These are phyloP conservation scores for Cutaneotrichosporon sp. DNA, from an alignment of 1,284 basidiomycete species.

Conservation along the genomic window DNA sequence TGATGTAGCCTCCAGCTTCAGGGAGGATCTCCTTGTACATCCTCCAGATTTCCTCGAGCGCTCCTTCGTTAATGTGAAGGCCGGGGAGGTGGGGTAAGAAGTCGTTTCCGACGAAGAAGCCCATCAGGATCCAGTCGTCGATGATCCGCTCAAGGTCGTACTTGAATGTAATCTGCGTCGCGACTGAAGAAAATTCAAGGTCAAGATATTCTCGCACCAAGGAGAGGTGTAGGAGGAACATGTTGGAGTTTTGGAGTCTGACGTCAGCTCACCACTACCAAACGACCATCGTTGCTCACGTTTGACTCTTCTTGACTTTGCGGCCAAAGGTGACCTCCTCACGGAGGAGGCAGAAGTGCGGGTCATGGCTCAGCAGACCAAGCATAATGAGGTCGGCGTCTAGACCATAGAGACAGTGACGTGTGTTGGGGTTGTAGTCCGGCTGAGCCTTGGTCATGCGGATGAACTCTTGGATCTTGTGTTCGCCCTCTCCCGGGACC, in stretches of 20 bases:
- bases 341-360: constrained; percentile 93
- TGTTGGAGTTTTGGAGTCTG: constrained; percentile 81
- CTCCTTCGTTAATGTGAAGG: constrained; percentile 96
- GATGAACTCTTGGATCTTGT: constrained; percentile 99
- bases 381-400: constrained; percentile 99
- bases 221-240: constrained; percentile 91
- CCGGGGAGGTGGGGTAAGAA: constrained; percentile 95
- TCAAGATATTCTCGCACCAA: constrained; percentile 96
- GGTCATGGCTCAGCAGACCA: constrained; percentile 92
- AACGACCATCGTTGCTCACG: constrained; percentile 51
- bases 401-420: constrained; percentile 96
- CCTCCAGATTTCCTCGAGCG: constrained; percentile 82
- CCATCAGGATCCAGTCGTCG: constrained; percentile 94
- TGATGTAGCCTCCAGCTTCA: constrained; percentile 79
- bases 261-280: neutral
- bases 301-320: constrained; percentile 62
- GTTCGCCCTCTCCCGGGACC: constrained; percentile 95
- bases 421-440: constrained; percentile 60
- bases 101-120: constrained; percentile 96
- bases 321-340: constrained; percentile 99
- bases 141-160: constrained; percentile 90
- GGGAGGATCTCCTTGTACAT: constrained; percentile 92
- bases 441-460: constrained; percentile 89
- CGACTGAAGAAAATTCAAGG: constrained; percentile 72
- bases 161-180: constrained; percentile 58